Evolutionary conservation across 371 early-diverging fungal species (phyloP).

Genomic region (Dentiscutata heterogama): DNA sequence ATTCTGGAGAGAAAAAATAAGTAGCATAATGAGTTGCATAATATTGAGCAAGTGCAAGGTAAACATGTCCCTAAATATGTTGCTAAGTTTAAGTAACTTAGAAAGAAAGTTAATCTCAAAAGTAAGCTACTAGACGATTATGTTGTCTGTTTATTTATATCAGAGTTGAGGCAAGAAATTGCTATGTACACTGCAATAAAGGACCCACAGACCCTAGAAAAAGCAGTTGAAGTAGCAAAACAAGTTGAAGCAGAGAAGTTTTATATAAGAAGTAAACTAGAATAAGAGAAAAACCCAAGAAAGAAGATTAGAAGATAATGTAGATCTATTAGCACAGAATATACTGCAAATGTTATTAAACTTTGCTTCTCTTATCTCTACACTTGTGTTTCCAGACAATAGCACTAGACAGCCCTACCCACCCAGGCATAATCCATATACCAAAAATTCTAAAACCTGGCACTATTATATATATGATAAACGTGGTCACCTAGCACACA

Average conservation of each 20-base stretch:
- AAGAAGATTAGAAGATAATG: not conserved
- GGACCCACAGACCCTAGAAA: not conserved
- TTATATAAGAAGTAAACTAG: not conserved
- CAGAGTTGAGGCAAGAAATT: not conserved
- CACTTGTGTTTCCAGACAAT: too few relatives aligned
- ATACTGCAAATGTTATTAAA: too few relatives aligned
- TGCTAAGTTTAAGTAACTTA: not conserved
- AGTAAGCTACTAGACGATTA: not conserved
- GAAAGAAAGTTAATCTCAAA: not conserved
- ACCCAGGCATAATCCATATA: too few relatives aligned
- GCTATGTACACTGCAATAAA: not conserved
- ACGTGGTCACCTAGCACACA: too few relatives aligned
- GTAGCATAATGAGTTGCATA: not conserved
- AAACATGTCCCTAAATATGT: not conserved
- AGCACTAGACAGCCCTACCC: too few relatives aligned
- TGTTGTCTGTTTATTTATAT: not conserved
- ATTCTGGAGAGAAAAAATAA: not conserved
- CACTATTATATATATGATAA: too few relatives aligned
- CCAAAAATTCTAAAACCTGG: too few relatives aligned
- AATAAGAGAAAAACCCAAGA: too few relatives aligned
- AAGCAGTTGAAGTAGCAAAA: not conserved
- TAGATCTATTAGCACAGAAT: too few relatives aligned
- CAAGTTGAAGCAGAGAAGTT: not conserved
- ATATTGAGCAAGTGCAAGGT: not conserved
- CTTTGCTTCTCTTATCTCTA: too few relatives aligned